Conservation (phyloP, 331 rosid genomes). For the Malus hybrid region DNA sequence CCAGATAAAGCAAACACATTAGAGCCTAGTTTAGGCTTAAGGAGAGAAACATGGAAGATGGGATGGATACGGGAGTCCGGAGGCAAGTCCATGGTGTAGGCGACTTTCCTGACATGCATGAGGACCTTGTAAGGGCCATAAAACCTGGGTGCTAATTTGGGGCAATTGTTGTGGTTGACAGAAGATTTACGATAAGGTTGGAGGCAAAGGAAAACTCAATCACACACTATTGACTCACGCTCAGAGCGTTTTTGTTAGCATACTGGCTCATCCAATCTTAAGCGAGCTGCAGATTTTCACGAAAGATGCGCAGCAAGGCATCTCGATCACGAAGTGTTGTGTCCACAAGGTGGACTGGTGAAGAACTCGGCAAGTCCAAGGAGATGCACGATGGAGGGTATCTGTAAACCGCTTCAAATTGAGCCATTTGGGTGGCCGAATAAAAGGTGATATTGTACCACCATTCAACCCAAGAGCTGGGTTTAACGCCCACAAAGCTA, state of each 20-base stretch:
- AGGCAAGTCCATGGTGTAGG: neutral
- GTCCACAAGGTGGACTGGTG: neutral
- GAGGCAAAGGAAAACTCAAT: neutral
- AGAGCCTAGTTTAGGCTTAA: neutral
- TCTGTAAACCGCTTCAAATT: too few relatives aligned
- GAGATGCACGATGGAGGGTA: neutral
- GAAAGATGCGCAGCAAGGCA: neutral
- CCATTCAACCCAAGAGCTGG: too few relatives aligned
- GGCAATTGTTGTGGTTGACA: neutral
- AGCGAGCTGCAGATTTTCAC: too few relatives aligned
- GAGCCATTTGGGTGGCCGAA: too few relatives aligned
- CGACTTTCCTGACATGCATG: neutral
- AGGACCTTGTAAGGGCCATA: neutral
- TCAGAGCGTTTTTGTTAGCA: neutral
- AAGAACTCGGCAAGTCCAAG: neutral
- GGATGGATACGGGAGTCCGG: neutral
- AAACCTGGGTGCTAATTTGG: neutral
- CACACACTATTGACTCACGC: rapidly evolving
- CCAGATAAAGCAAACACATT: neutral
- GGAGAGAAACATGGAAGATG: neutral
- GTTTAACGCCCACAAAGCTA: too few relatives aligned
- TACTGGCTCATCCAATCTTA: neutral
- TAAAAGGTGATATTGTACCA: too few relatives aligned
- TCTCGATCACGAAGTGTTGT: neutral
- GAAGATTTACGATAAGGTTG: neutral